Evolutionary conservation across 1,284 basidiomycete species (phyloP).

Genomic region (Boletus semigastroideus): DNA sequence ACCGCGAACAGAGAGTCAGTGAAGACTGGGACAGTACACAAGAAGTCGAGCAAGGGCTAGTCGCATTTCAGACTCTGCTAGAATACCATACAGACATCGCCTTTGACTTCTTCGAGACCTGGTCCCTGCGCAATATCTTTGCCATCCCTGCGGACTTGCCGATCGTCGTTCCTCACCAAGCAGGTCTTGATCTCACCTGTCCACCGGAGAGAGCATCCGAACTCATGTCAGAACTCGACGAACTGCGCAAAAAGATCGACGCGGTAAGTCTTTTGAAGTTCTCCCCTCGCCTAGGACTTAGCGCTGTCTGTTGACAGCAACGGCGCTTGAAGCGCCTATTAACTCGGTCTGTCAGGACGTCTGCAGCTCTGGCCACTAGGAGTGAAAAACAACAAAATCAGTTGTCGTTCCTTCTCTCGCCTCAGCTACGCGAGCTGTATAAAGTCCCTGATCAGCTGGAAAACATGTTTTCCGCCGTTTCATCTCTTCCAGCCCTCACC

Average conservation of each 20-base stretch:
- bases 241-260: constrained; percentile 55
- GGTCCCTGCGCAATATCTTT: constrained; percentile 77
- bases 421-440: constrained; percentile 33
- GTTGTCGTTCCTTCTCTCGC: constrained; percentile 46
- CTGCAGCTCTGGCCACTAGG: constrained; percentile 42
- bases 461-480: constrained; percentile 46
- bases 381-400: constrained; percentile 45
- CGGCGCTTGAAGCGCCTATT: constrained; percentile 56
- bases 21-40: constrained; percentile 58
- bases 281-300: constrained; percentile 2
- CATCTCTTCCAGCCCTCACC: constrained; percentile 52
- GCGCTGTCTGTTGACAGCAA: constrained; percentile 46
- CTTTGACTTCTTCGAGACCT: constrained; percentile 79
- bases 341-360: constrained; percentile 46
- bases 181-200: constrained; percentile 51
- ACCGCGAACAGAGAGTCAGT: constrained; percentile 43
- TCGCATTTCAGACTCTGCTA: constrained; percentile 74
- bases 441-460: constrained; percentile 39
- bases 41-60: constrained; percentile 71
- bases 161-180: constrained; percentile 69
- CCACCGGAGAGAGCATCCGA: constrained; percentile 53
- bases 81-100: constrained; percentile 78
- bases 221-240: constrained; percentile 61
- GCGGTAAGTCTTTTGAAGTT: constrained; percentile 45
- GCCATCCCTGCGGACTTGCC: constrained; percentile 62